phyloP scores from a whole-genome alignment of 2,329 filamentous ascomycete genomes.

The Diplodia sapinea region DNA sequence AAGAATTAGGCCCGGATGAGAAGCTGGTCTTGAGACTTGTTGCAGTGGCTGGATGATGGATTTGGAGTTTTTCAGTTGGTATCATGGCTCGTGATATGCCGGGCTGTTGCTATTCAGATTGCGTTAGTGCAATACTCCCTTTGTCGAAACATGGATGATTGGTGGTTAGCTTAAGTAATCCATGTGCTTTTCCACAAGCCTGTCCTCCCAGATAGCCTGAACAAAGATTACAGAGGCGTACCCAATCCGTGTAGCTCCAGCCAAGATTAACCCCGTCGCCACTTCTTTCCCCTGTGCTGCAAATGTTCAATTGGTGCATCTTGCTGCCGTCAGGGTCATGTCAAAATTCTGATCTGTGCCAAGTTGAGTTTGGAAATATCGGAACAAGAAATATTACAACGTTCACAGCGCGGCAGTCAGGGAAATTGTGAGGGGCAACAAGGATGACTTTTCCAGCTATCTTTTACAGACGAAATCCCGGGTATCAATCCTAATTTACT shows the following conservation, averaged over 20 bases:
- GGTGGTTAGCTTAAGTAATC: neutral
- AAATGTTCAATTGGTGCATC: neutral
- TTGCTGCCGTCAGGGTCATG: neutral
- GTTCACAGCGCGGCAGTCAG: neutral
- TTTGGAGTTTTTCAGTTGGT: neutral
- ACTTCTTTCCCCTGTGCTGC: neutral
- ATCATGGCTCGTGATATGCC: neutral
- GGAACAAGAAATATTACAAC: neutral
- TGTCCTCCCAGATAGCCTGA: no score
- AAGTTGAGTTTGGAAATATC: neutral
- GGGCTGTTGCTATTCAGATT: neutral
- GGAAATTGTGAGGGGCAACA: neutral
- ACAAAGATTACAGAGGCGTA: neutral
- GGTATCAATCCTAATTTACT: conserved; percentile 66
- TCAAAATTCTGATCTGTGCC: neutral
- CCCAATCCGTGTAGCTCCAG: no score
- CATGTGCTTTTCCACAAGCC: neutral
- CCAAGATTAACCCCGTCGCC: neutral
- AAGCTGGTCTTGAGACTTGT: neutral
- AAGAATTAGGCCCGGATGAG: conserved; percentile 6
- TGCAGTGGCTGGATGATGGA: neutral
- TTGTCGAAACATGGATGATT: neutral
- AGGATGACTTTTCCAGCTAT: conserved; percentile 26
- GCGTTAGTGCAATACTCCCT: neutral
- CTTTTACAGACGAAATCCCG: neutral